phyloP scores from a whole-genome alignment of 768 basidiomycete genomes.

The Boletus subparvulus region DNA sequence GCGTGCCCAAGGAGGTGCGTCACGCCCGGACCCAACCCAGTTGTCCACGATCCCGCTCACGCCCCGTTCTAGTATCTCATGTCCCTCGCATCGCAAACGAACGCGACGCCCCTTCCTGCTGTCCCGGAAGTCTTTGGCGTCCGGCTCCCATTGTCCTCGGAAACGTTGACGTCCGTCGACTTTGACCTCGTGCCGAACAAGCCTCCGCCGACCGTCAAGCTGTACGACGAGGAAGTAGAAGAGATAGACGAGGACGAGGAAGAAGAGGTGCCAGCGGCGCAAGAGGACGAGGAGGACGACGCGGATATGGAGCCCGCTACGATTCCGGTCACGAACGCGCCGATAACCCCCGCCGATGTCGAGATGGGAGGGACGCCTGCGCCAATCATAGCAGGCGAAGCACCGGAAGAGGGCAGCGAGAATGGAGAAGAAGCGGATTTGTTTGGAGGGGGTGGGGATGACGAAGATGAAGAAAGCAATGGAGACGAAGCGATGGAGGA shows the following conservation, averaged over 20 bases:
- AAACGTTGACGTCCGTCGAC: conserved; percentile 77
- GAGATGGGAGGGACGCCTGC: conserved; percentile 45
- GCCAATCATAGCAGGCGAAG: conserved; percentile 35
- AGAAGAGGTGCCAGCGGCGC: conserved; percentile 3
- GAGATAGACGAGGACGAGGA: conserved; percentile 60
- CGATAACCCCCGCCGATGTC: conserved; percentile 60
- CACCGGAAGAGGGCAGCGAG: conserved; percentile 66
- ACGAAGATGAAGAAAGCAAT: conserved; percentile 62
- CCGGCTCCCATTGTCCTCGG: conserved; percentile 65
- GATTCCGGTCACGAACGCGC: conserved; percentile 39
- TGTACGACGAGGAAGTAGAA: conserved; percentile 80
- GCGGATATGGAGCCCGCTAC: conserved; percentile 70
- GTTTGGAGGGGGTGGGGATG: conserved; percentile 69
- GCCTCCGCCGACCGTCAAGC: conserved; percentile 71
- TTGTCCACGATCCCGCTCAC: background rate
- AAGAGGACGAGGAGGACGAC: conserved; percentile 59
- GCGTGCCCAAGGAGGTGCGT: conserved; percentile 83
- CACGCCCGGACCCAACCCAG: background rate
- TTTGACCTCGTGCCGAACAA: conserved; percentile 86
- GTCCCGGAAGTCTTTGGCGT: conserved; percentile 90
- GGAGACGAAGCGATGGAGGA: conserved; percentile 76
- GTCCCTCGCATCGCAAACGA: conserved; percentile 81
- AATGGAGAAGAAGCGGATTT: conserved; percentile 73
- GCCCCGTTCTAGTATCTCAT: conserved; percentile 58
- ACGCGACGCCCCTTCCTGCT: conserved; percentile 73